A percentile compares a stretch with the other conserved stretches of the same genome.
Conservation (phyloP, 2,329 filamentous ascomycete species). For the Bipolaris victoriae region DNA sequence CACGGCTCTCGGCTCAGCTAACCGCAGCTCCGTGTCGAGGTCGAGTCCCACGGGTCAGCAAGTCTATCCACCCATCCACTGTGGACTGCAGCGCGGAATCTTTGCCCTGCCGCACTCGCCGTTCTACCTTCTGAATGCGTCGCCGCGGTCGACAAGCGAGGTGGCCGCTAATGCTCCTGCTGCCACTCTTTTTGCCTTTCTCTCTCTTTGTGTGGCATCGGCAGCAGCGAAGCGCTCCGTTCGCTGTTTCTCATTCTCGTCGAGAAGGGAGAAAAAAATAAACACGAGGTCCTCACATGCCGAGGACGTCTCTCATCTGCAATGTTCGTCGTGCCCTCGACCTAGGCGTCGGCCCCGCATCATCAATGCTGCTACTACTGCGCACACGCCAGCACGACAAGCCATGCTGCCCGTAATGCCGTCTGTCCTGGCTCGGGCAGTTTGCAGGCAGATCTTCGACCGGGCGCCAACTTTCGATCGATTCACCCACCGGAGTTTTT, state of each 20-base stretch:
- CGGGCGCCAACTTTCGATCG: slow-evolving; percentile 39
- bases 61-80: slow-evolving; percentile 2
- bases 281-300: background rate
- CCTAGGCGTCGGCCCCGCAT: slow-evolving; percentile 38
- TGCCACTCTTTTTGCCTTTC: background rate
- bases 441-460: slow-evolving; percentile 46
- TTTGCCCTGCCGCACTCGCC: slow-evolving; percentile 16
- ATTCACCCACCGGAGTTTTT: slow-evolving; percentile 47
- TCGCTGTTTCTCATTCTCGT: too few species aligned
- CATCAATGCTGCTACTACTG: slow-evolving; percentile 24
- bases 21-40: slow-evolving; percentile 42
- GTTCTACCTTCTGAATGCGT: slow-evolving; percentile 19
- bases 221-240: background rate
- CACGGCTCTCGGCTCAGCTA: slow-evolving; percentile 33
- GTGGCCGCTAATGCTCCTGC: slow-evolving; percentile 13
- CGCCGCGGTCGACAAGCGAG: slow-evolving; percentile 9
- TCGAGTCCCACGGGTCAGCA: slow-evolving; percentile 17
- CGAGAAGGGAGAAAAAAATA: too few species aligned
- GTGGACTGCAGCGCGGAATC: slow-evolving; percentile 6
- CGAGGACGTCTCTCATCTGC: background rate
- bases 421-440: slow-evolving; percentile 34
- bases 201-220: background rate
- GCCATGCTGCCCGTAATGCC: slow-evolving; percentile 36
- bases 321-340: slow-evolving; percentile 31
- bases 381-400: slow-evolving; percentile 18